A percentile compares a stretch with the other conserved stretches of the same genome.
These are phyloP conservation scores for Acer negundo DNA, from an alignment of 345 rosid genomes.

Conservation along the genomic window DNA sequence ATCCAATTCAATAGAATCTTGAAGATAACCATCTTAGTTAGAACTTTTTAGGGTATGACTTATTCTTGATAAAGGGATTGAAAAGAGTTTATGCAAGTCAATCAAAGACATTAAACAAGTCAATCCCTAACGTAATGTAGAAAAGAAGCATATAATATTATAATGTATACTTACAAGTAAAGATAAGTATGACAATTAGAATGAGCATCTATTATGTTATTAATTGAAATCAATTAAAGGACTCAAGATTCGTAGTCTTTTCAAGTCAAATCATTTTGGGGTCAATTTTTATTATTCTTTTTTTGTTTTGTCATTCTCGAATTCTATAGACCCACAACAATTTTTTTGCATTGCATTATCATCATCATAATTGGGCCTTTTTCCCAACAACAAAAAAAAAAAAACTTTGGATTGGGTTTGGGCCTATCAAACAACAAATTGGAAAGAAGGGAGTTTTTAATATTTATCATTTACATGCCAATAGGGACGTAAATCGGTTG, in stretches of 20 bases:
- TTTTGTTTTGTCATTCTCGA: too few species aligned
- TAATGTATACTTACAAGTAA: not conserved
- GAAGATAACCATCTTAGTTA: not conserved
- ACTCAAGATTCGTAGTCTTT: not conserved
- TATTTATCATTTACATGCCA: too few species aligned
- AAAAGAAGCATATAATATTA: not conserved
- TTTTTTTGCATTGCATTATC: not conserved
- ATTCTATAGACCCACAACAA: not conserved
- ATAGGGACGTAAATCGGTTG: too few species aligned
- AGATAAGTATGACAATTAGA: conserved; percentile 8
- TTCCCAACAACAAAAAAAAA: too few species aligned
- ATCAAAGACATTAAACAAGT: not conserved
- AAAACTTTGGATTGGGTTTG: not conserved
- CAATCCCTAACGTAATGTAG: not conserved
- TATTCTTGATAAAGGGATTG: not conserved
- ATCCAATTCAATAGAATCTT: not conserved
- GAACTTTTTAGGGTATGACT: not conserved
- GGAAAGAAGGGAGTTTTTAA: too few species aligned
- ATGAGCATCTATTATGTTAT: not conserved
- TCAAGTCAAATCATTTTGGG: not conserved
- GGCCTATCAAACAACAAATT: not conserved
- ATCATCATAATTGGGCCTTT: not conserved
- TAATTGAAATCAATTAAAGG: not conserved
- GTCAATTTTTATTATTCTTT: too few species aligned
- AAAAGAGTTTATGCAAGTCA: not conserved